Percentiles rank a stretch among this genome's conserved stretches.
Conservation (phyloP, 2,329 filamentous ascomycete genomes). For the Ascocoryne sarcoides region DNA sequence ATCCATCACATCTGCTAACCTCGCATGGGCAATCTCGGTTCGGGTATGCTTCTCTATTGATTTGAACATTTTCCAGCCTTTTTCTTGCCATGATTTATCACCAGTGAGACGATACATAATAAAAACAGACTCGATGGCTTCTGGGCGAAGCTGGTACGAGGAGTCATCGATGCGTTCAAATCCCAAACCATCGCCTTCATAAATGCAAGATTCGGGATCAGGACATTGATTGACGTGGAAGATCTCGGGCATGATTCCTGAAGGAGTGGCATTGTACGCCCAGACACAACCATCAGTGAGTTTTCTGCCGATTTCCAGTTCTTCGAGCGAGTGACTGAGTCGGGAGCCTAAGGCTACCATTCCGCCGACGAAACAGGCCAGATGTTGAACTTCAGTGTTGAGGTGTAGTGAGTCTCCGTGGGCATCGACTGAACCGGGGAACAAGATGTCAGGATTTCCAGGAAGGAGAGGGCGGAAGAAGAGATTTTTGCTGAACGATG, state of each 20-base stretch:
- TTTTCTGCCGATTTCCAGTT: slow-evolving; percentile 46
- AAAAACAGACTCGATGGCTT: slow-evolving; percentile 61
- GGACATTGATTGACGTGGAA: slow-evolving; percentile 32
- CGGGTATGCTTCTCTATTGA: slow-evolving; percentile 35
- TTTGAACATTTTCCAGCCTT: slow-evolving; percentile 41
- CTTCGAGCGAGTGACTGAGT: slow-evolving; percentile 45
- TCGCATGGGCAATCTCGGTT: slow-evolving; percentile 35
- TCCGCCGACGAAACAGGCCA: slow-evolving; percentile 64
- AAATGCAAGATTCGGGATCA: slow-evolving; percentile 33
- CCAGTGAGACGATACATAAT: slow-evolving; percentile 39
- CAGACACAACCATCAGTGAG: slow-evolving; percentile 57
- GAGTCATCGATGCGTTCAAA: slow-evolving; percentile 17
- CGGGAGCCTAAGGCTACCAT: slow-evolving; percentile 61
- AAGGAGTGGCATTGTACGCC: slow-evolving; percentile 47
- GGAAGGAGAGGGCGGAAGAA: slow-evolving; percentile 38
- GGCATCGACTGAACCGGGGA: slow-evolving; percentile 39
- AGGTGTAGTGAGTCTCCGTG: slow-evolving; percentile 35
- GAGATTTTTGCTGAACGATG: slow-evolving; percentile 41
- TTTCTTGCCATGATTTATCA: slow-evolving; percentile 30
- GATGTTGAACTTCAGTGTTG: slow-evolving; percentile 45
- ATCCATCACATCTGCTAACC: slow-evolving; percentile 33
- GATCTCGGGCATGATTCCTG: slow-evolving; percentile 54
- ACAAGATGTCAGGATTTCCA: slow-evolving; percentile 32
- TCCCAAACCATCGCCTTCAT: slow-evolving; percentile 43
- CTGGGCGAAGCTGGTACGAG: slow-evolving; percentile 48